Evolutionary conservation across 176 grass and related monocot genomes (phyloP).

Genomic region (Cenchrus americanus): DNA sequence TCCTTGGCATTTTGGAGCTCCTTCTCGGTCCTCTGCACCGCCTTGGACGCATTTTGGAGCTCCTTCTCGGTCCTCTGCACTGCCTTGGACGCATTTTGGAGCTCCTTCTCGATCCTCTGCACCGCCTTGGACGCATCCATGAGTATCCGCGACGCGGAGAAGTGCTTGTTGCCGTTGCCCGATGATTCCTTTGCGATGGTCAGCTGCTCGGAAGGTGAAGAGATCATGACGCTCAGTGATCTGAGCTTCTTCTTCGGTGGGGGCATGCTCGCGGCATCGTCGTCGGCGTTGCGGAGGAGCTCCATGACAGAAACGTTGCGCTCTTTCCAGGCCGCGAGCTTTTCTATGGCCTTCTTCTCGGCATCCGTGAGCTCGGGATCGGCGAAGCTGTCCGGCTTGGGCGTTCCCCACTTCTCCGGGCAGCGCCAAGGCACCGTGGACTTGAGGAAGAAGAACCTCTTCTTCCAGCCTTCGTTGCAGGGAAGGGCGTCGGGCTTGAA

Average conservation of each 20-base stretch:
- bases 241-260: too few species aligned
- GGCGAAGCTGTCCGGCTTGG: neutral
- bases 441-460: neutral
- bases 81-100: too few species aligned
- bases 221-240: too few species aligned
- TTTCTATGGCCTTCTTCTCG: neutral
- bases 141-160: neutral
- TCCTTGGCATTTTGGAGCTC: neutral
- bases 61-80: too few species aligned
- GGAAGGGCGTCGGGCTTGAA: too few species aligned
- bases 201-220: too few species aligned
- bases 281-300: neutral
- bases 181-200: too few species aligned
- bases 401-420: neutral
- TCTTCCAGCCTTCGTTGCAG: neutral
- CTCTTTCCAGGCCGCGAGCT: neutral
- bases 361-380: neutral
- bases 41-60: too few species aligned
- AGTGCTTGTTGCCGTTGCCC: neutral
- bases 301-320: neutral
- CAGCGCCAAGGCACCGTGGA: neutral
- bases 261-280: neutral
- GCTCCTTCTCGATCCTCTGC: too few species aligned
- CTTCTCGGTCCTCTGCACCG: neutral
- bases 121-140: neutral